Base-by-base conservation (phyloP, 139 green algal species). In the Pseudopediastrum boryanum region DNA sequence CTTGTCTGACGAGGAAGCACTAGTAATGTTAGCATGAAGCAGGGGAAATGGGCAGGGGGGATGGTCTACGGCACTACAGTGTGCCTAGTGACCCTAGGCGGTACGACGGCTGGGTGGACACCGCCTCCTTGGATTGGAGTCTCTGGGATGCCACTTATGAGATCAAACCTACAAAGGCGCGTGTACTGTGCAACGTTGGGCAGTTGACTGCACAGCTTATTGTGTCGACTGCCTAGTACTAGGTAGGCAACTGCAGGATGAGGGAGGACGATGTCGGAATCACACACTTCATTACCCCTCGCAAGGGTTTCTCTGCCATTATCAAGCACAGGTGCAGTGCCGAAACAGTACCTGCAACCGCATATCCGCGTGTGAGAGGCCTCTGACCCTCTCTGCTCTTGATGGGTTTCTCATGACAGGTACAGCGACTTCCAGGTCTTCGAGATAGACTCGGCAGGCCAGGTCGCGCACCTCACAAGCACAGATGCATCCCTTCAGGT, bases 381-480 rank as follows among this genome's bases (percentile, higher is more conserved):
- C 44, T 67, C 56, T 25, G 3, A 54, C 31, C 2, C 7, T 38
- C 21, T 62, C 61, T 63, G 51, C 44, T 25, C 3, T 3, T 29
- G 31, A 58, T 48, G 9, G 33, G 25, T 66, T 64, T 27, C 33
- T 19, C 13, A 31, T 23, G 36, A 39, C 84, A 96, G 93, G 71
- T 96, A 90, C 74, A 85, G 83, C 7, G 93, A 97, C 84, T 97
- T 97, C 74, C 88, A 92, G 9, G 93, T 97, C 1, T 94, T 90
- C 51, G 93, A 97, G 72, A 70, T 97, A 0, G 85, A 89, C 46
- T 35, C 80, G 8, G 12, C 86, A 0, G 93, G 91, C 4, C 63
- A 77, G 1, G 80, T 92, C 5, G 90, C 92, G 10, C 68, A 75
- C 2, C 76, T 97, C 33, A 93, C 78, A 6, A 74, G 27, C 21